phyloP scores from a whole-genome alignment of 768 basidiomycete species.

The Suillus hirtellus region DNA sequence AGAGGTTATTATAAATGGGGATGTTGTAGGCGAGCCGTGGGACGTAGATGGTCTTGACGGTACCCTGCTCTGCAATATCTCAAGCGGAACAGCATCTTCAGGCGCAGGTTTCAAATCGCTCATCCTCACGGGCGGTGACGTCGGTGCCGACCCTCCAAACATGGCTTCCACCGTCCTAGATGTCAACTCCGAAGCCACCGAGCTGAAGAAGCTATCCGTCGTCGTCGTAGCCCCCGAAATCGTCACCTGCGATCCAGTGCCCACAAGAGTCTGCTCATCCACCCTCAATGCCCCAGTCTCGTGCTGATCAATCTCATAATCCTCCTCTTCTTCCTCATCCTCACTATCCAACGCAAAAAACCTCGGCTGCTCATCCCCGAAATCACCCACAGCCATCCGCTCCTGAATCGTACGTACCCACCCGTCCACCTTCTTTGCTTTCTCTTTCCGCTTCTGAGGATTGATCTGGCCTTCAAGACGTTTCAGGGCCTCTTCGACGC shows the following conservation, averaged over 20 bases:
- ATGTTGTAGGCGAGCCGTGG: conserved; percentile 28
- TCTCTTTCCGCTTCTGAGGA: conserved; percentile 65
- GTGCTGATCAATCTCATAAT: conserved; percentile 32
- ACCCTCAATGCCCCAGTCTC: conserved; percentile 27
- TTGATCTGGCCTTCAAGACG: conserved; percentile 88
- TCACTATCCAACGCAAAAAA: conserved; percentile 53
- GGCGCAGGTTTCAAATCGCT: conserved; percentile 48
- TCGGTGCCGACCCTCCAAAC: conserved; percentile 9
- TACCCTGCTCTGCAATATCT: conserved; percentile 64
- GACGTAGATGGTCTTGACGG: conserved; percentile 38
- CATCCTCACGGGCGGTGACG: conserved; percentile 34
- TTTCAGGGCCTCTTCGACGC: conserved; percentile 78
- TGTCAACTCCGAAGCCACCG: conserved; percentile 19
- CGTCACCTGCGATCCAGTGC: conserved; percentile 22
- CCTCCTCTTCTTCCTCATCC: conserved; percentile 36
- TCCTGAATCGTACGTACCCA: conserved; percentile 78
- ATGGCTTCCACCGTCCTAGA: conserved; percentile 9
- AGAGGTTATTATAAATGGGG: conserved; percentile 23
- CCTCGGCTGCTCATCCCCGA: conserved; percentile 59
- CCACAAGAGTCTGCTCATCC: conserved; percentile 16
- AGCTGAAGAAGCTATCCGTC: conserved; percentile 27
- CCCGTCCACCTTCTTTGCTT: conserved; percentile 74
- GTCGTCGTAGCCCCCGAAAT: conserved; percentile 19
- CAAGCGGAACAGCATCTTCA: conserved; percentile 66
- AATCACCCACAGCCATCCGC: conserved; percentile 63